phyloP scores from a whole-genome alignment of 176 grass and related monocot genomes.

The Oryza meyeriana region DNA sequence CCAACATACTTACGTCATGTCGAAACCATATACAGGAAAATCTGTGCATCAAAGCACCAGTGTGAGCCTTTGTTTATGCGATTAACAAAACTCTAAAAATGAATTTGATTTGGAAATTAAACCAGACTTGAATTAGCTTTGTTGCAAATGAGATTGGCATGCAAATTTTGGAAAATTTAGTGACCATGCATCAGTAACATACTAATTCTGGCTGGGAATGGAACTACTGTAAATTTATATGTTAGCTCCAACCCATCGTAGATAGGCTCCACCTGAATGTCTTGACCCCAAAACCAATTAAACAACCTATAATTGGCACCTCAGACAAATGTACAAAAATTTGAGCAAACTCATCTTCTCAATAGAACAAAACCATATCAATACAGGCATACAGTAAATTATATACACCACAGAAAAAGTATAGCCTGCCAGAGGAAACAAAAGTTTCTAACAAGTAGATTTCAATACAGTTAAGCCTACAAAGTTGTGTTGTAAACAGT shows the following conservation, averaged over 20 bases:
- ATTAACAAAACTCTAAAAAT: neutral
- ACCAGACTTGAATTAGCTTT: neutral
- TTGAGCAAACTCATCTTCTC: neutral
- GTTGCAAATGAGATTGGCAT: neutral
- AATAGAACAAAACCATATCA: neutral
- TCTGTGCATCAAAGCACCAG: neutral
- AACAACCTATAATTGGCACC: neutral
- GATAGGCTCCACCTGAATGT: neutral
- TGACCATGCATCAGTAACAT: neutral
- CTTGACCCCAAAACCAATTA: neutral
- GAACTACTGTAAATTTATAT: neutral
- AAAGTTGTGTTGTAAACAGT: neutral
- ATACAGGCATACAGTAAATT: neutral
- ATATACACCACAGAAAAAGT: neutral
- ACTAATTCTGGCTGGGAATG: neutral
- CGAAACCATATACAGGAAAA: neutral
- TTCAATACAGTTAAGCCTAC: neutral
- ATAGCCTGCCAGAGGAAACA: neutral
- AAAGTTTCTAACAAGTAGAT: neutral
- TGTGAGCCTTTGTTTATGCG: neutral
- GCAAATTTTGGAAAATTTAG: neutral
- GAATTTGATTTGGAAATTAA: neutral
- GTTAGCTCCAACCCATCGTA: neutral
- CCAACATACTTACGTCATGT: neutral
- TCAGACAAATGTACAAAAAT: neutral